phyloP scores from a whole-genome alignment of 2,329 filamentous ascomycete species.

The Colletotrichum eremochloae region DNA sequence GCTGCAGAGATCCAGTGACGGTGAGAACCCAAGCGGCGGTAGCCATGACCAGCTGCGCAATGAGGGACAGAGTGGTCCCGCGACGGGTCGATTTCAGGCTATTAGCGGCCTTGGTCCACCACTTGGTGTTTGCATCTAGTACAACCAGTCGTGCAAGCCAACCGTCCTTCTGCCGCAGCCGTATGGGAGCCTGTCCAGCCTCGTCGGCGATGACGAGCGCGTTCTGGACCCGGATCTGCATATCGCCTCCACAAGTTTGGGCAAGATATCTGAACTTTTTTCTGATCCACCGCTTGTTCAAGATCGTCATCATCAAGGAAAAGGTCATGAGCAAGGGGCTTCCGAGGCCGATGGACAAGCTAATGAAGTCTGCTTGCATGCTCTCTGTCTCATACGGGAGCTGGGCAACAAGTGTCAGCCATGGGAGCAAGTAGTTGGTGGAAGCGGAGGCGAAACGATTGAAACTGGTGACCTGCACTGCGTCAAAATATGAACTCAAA shows the following conservation, averaged over 20 bases:
- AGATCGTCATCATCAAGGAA: constrained; percentile 44
- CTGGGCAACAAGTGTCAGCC: constrained; percentile 44
- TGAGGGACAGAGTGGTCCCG: constrained; percentile 40
- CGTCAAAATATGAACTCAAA: not conserved
- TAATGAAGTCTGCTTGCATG: constrained; percentile 39
- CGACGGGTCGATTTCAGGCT: constrained; percentile 40
- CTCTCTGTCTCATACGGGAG: constrained; percentile 44
- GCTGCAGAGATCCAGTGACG: constrained; percentile 30
- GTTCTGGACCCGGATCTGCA: constrained; percentile 9
- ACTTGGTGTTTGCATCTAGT: constrained; percentile 38
- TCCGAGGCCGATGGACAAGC: constrained; percentile 43
- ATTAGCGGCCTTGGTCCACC: constrained; percentile 40
- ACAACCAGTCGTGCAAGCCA: constrained; percentile 41
- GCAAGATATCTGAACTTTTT: constrained; percentile 38
- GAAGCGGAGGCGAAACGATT: constrained; percentile 39
- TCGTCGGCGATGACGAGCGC: constrained; percentile 42
- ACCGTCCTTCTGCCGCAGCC: constrained; percentile 40
- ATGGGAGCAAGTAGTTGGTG: constrained; percentile 44
- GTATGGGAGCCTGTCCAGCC: constrained; percentile 39
- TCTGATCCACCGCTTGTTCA: constrained; percentile 43
- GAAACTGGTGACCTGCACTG: constrained; percentile 26
- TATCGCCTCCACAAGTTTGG: not conserved
- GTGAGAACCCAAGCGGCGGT: constrained; percentile 42
- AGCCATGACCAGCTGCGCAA: constrained; percentile 42
- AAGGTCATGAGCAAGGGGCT: constrained; percentile 45